phyloP scores from a whole-genome alignment of 371 early-diverging fungal species.

The Chytridium lagenaria region DNA sequence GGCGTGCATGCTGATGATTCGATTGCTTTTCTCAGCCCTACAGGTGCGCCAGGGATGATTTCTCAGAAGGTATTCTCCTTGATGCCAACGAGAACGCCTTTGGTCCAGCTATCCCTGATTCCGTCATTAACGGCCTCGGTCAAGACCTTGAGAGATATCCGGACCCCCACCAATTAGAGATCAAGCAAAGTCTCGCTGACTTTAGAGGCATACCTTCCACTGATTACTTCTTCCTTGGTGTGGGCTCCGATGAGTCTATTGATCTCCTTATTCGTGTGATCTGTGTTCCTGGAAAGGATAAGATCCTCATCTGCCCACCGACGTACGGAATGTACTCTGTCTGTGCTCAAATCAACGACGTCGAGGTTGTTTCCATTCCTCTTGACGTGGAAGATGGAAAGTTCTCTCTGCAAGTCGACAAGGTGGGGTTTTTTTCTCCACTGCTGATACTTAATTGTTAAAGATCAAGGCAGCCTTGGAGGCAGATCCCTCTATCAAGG shows the following conservation, averaged over 20 bases:
- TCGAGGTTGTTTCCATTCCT: slow-evolving; percentile 80
- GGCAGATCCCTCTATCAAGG: slow-evolving; percentile 78
- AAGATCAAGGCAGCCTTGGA: slow-evolving; percentile 68
- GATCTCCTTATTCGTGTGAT: slow-evolving; percentile 88
- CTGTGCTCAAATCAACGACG: slow-evolving; percentile 92
- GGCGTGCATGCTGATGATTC: too few species aligned
- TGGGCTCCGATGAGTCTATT: slow-evolving; percentile 96
- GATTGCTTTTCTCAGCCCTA: slow-evolving; percentile 75
- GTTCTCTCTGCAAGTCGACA: slow-evolving; percentile 81
- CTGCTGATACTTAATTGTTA: not conserved
- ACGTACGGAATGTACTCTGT: slow-evolving; percentile 99
- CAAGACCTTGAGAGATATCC: slow-evolving; percentile 89
- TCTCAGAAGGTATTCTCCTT: slow-evolving; percentile 85
- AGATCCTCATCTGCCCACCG: slow-evolving; percentile 93
- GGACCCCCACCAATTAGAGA: slow-evolving; percentile 84
- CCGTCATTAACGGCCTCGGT: slow-evolving; percentile 32
- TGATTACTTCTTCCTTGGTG: slow-evolving; percentile 88
- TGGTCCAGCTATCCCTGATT: slow-evolving; percentile 69
- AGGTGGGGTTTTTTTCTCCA: slow-evolving; percentile 58
- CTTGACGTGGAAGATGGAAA: slow-evolving; percentile 72
- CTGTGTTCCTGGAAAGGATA: slow-evolving; percentile 89
- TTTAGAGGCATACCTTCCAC: slow-evolving; percentile 68
- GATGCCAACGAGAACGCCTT: slow-evolving; percentile 98
- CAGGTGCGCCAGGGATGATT: slow-evolving; percentile 97
- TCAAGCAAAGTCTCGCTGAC: slow-evolving; percentile 78